These are phyloP conservation scores for Clitopilus hobsonii DNA, from an alignment of 768 basidiomycete species.

Conservation along the genomic window DNA sequence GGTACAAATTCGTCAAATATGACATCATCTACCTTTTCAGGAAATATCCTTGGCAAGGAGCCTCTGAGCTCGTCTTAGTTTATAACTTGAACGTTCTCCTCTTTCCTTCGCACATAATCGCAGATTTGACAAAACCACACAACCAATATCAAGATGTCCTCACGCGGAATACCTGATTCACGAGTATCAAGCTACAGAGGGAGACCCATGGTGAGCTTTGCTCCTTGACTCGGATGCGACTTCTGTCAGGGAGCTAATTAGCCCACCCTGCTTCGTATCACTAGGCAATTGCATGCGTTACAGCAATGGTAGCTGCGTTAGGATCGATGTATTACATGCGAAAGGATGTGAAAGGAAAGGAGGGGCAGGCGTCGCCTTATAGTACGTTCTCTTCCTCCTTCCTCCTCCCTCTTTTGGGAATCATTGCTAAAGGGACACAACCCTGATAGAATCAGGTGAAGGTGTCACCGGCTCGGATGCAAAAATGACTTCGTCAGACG, in stretches of 20 bases:
- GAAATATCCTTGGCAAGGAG: background rate
- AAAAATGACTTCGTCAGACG: slow-evolving; percentile 34
- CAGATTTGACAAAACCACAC: background rate
- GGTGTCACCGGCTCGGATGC: slow-evolving; percentile 21
- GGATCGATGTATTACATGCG: slow-evolving; percentile 28
- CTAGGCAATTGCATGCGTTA: slow-evolving; percentile 26
- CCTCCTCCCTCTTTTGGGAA: background rate
- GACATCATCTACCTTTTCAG: background rate
- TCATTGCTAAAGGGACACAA: background rate
- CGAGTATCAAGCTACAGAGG: slow-evolving; percentile 9
- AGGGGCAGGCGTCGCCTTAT: slow-evolving; percentile 26
- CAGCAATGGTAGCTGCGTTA: slow-evolving; percentile 20
- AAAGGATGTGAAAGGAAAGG: slow-evolving; percentile 26
- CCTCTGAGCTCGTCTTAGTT: no score
- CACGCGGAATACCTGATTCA: background rate
- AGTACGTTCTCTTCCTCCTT: no score
- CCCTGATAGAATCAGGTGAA: slow-evolving; percentile 9
- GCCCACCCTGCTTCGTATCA: background rate
- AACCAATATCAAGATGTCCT: slow-evolving; percentile 3
- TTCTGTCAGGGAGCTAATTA: background rate
- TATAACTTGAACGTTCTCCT: no score
- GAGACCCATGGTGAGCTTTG: slow-evolving; percentile 13
- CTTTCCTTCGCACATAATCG: no score
- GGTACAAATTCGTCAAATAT: background rate
- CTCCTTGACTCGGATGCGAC: no score